These are phyloP conservation scores for Staphylotrichum tortipilum DNA, from an alignment of 495 filamentous ascomycete species.

Conservation along the genomic window DNA sequence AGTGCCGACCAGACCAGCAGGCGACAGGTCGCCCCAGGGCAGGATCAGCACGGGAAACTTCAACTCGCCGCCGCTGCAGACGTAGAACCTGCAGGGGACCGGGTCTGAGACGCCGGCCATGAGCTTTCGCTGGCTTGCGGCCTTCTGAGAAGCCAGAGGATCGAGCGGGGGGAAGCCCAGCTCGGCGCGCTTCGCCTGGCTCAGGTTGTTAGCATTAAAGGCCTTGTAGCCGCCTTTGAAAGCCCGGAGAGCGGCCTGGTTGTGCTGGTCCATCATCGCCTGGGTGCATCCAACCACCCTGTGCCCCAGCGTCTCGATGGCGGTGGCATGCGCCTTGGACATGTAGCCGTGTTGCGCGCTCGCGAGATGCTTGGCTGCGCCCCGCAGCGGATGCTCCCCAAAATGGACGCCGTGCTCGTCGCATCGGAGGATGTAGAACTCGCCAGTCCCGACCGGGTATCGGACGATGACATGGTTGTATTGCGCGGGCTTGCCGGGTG, in stretches of 20 bases:
- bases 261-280: conserved; percentile 25
- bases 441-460: conserved; percentile 15
- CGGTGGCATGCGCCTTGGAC: conserved; percentile 23
- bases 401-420: conserved; percentile 37
- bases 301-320: conserved; percentile 30
- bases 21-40: conserved; percentile 26
- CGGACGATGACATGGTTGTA: conserved; percentile 37
- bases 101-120: conserved; percentile 11
- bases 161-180: conserved; percentile 11
- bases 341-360: conserved; percentile 27
- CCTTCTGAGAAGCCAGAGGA: background rate
- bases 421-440: conserved; percentile 38
- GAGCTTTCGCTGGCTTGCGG: conserved; percentile 2
- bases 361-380: conserved; percentile 37
- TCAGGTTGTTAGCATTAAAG: conserved; percentile 22
- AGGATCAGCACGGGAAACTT: conserved; percentile 35
- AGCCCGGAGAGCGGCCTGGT: conserved; percentile 21
- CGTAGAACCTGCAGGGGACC: conserved; percentile 23
- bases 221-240: conserved; percentile 26
- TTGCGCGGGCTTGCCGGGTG: conserved; percentile 19
- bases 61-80: conserved; percentile 15
- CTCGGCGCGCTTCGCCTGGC: conserved; percentile 8
- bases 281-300: conserved; percentile 26
- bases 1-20: conserved; percentile 25
- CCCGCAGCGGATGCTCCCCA: conserved; percentile 27